Evolutionary conservation across 2,329 filamentous ascomycete species (phyloP).

Genomic region (Colletotrichum paranaense): DNA sequence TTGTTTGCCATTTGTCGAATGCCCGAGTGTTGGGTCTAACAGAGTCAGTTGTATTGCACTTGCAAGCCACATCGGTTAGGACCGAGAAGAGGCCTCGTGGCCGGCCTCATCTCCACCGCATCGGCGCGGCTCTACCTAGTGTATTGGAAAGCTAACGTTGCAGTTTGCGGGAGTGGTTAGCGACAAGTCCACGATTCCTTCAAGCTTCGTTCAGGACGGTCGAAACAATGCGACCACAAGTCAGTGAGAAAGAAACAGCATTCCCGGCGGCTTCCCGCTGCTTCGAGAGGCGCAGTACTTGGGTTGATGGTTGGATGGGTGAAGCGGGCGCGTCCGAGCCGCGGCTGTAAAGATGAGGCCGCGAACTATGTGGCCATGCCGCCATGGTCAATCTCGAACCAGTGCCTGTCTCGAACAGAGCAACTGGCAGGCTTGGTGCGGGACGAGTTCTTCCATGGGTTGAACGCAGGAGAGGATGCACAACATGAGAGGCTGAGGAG

Average conservation of each 20-base stretch:
- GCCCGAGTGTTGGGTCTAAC: background rate
- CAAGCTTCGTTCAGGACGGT: conserved; percentile 4
- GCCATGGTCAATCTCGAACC: conserved; percentile 24
- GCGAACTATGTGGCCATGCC: conserved; percentile 21
- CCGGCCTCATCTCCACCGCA: background rate
- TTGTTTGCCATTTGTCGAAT: background rate
- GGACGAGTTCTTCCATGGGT: background rate
- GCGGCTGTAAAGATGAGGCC: conserved; percentile 29
- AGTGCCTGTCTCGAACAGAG: conserved; percentile 22
- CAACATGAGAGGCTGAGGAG: background rate
- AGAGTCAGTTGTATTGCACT: background rate
- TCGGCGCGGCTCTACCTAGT: background rate
- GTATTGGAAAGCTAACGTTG: conserved; percentile 5
- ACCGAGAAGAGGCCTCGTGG: conserved; percentile 5
- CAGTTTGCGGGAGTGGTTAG: conserved; percentile 1
- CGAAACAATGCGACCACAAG: conserved; percentile 9
- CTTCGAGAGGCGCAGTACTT: conserved; percentile 26
- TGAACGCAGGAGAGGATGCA: background rate
- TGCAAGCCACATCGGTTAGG: conserved; percentile 1
- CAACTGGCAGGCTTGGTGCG: background rate
- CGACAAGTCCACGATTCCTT: conserved; percentile 5
- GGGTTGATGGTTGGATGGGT: conserved; percentile 25
- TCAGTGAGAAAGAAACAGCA: background rate
- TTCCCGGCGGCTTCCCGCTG: background rate
- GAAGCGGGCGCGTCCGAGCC: conserved; percentile 28